Percentiles rank a stretch among this genome's conserved stretches.
These are phyloP conservation scores for Porogramme epimiltina DNA, from an alignment of 1,284 basidiomycete genomes.

Conservation along the genomic window DNA sequence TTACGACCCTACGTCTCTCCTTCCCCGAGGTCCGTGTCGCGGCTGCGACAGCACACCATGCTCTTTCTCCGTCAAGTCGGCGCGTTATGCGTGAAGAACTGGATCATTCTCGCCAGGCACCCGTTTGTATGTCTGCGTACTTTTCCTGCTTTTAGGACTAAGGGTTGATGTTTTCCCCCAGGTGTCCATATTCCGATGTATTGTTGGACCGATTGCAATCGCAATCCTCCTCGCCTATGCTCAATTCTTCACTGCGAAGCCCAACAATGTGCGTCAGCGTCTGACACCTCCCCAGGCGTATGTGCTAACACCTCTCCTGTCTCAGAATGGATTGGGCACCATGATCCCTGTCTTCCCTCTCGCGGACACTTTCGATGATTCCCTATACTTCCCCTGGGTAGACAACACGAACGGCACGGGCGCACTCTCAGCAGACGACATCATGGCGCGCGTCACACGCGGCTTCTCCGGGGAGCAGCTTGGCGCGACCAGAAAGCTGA, in stretches of 20 bases:
- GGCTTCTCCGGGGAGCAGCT: constrained; percentile 49
- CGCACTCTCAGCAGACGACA: constrained; percentile 50
- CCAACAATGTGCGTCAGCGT: constrained; percentile 50
- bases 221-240: constrained; percentile 70
- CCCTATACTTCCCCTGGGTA: constrained; percentile 61
- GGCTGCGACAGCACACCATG: neutral
- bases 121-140: constrained; percentile 45
- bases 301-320: neutral
- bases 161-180: neutral
- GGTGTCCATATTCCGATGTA: constrained; percentile 52
- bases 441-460: constrained; percentile 57
- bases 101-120: constrained; percentile 68
- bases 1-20: neutral
- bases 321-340: constrained; percentile 66
- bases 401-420: constrained; percentile 58
- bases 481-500: constrained; percentile 47
- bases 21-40: too few relatives aligned
- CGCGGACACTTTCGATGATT: constrained; percentile 50
- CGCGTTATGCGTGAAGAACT: constrained; percentile 74
- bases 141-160: neutral
- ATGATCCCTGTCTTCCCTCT: constrained; percentile 54
- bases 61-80: constrained; percentile 63
- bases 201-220: constrained; percentile 71
- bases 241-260: constrained; percentile 55
- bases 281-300: neutral